Conservation (phyloP, 2,329 filamentous ascomycete genomes). For the Alternaria triticimaculans region DNA sequence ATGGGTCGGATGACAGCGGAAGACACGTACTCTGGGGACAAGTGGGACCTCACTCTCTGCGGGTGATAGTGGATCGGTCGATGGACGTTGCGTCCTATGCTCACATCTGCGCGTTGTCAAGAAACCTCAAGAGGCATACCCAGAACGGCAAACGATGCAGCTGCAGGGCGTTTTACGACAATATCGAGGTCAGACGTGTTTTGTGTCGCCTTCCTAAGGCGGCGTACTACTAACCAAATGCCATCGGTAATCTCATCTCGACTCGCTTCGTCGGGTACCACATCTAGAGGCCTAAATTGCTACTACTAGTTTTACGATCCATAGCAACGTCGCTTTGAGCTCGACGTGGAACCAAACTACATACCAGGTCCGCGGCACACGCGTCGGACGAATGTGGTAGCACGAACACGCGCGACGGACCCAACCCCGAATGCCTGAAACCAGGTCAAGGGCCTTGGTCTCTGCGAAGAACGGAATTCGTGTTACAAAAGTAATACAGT, state of each 20-base stretch:
- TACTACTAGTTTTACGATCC: neutral
- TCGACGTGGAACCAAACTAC: neutral
- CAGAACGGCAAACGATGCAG: neutral
- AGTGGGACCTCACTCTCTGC: neutral
- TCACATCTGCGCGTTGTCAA: neutral
- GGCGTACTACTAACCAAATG: neutral
- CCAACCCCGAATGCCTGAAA: neutral
- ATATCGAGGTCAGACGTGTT: neutral
- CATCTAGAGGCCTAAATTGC: neutral
- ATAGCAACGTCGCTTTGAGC: neutral
- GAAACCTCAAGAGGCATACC: neutral
- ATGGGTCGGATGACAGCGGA: neutral
- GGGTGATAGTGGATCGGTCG: neutral
- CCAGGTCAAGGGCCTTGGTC: constrained; percentile 2
- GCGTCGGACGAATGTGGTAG: neutral
- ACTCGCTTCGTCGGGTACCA: neutral
- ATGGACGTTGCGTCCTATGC: neutral
- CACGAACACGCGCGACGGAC: neutral
- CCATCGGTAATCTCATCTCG: neutral
- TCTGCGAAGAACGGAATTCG: neutral
- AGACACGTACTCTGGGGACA: neutral
- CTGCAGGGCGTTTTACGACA: neutral
- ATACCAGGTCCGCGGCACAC: neutral
- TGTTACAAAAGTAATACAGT: neutral
- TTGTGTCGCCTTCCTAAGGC: neutral